These are phyloP conservation scores for Termitomyces sp. DNA, from an alignment of 768 basidiomycete genomes.

Conservation along the genomic window DNA sequence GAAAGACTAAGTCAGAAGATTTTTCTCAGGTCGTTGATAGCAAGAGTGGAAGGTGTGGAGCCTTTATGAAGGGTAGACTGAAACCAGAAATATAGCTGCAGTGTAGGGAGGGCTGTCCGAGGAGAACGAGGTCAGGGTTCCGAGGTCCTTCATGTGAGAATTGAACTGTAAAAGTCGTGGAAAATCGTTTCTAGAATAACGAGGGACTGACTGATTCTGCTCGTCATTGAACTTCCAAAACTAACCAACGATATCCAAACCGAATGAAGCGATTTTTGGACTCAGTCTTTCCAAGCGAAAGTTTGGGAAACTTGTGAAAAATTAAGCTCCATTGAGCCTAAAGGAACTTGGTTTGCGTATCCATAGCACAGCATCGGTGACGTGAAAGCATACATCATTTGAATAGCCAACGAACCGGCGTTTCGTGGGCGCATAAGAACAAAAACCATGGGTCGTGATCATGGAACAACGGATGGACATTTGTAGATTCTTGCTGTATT, in stretches of 20 bases:
- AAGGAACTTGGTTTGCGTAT: not conserved
- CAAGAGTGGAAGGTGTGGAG: not conserved
- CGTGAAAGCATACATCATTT: not conserved
- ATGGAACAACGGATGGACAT: not conserved
- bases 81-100: not conserved
- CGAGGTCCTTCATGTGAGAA: not conserved
- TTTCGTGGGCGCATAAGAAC: not conserved
- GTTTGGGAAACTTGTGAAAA: not conserved
- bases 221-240: not conserved
- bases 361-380: not conserved
- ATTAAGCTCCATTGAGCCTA: not conserved
- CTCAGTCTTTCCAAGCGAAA: not conserved
- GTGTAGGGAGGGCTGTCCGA: not conserved
- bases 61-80: not conserved
- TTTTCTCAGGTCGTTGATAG: not conserved
- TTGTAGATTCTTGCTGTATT: not conserved
- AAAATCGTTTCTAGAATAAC: constrained; percentile 1
- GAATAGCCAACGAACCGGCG: not conserved
- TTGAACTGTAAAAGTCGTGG: not conserved
- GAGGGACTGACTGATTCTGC: not conserved
- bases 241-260: not conserved
- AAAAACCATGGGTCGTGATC: not conserved
- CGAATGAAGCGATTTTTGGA: not conserved
- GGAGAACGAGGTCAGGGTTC: constrained; percentile 6
- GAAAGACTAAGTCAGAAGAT: not conserved